phyloP scores from a whole-genome alignment of 2,329 filamentous ascomycete genomes.

The Ambrosiella xylebori region DNA sequence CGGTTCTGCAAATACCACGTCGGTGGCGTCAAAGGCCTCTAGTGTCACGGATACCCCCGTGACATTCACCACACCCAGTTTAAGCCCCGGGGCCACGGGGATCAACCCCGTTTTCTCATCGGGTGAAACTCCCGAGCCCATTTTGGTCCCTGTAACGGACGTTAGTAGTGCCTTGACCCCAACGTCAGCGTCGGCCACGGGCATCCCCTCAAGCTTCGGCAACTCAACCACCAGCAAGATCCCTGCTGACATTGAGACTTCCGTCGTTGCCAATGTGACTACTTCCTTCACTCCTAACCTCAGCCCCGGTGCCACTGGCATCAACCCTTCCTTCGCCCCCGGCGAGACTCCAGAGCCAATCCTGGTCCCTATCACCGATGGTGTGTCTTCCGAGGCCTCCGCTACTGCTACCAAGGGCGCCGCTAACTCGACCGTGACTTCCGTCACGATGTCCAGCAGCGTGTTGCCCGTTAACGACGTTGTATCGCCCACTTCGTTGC shows the following conservation, averaged over 20 bases:
- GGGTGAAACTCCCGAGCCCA: conserved; percentile 2
- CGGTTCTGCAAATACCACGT: background rate
- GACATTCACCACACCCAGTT: background rate
- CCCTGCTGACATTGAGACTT: background rate
- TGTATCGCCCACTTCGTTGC: background rate
- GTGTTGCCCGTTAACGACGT: background rate
- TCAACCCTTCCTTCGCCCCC: conserved; percentile 1
- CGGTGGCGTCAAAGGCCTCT: background rate
- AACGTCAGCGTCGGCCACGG: background rate
- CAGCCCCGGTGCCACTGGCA: background rate
- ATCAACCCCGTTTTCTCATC: conserved; percentile 3
- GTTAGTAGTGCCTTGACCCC: background rate
- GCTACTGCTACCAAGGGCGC: background rate
- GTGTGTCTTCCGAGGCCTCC: background rate
- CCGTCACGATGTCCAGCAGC: background rate
- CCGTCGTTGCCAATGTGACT: background rate
- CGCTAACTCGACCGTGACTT: background rate
- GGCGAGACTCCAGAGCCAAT: conserved; percentile 8
- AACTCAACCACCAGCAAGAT: background rate
- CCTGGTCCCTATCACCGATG: conserved; percentile 2
- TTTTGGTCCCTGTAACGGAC: background rate
- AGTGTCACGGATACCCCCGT: background rate
- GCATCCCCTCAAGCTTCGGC: background rate
- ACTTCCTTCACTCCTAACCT: background rate
- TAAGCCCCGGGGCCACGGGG: background rate